A percentile compares a stretch with the other conserved stretches of the same genome.
phyloP scores from a whole-genome alignment of 257 asterid species.

The Euphrasia confusa region DNA sequence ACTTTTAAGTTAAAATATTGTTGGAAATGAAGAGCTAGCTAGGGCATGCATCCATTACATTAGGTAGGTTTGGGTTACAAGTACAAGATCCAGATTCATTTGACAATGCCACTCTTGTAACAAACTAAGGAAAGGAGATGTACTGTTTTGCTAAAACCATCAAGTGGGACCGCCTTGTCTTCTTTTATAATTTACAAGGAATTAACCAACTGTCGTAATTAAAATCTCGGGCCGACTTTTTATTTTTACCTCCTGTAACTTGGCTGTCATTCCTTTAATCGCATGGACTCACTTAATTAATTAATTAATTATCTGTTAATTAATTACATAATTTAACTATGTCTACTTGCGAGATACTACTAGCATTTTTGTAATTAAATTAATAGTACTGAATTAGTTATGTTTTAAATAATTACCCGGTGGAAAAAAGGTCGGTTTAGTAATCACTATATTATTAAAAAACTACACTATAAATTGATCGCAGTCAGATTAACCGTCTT shows the following conservation, averaged over 20 bases:
- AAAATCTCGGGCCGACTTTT: not conserved
- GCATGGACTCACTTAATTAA: not conserved
- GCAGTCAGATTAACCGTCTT: constrained; percentile 14
- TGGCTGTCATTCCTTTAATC: constrained; percentile 18
- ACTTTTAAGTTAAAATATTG: no score
- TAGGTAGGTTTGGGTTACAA: no score
- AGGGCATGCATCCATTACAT: no score
- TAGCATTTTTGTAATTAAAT: not conserved
- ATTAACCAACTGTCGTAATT: not conserved
- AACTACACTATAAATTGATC: not conserved
- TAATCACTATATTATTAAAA: not conserved
- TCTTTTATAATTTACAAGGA: no score
- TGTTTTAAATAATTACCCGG: constrained; percentile 15
- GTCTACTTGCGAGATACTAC: not conserved
- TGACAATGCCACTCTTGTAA: no score
- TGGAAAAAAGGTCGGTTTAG: constrained; percentile 9
- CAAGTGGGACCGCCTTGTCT: not conserved
- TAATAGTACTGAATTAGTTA: not conserved
- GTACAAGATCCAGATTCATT: no score
- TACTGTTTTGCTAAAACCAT: not conserved
- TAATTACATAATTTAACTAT: not conserved
- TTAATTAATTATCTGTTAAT: not conserved
- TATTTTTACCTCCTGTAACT: constrained; percentile 14
- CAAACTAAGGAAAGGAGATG: no score
- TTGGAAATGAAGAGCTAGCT: no score